Evolutionary conservation across 1,284 basidiomycete genomes (phyloP).

Genomic region (Jaminaea rosea): DNA sequence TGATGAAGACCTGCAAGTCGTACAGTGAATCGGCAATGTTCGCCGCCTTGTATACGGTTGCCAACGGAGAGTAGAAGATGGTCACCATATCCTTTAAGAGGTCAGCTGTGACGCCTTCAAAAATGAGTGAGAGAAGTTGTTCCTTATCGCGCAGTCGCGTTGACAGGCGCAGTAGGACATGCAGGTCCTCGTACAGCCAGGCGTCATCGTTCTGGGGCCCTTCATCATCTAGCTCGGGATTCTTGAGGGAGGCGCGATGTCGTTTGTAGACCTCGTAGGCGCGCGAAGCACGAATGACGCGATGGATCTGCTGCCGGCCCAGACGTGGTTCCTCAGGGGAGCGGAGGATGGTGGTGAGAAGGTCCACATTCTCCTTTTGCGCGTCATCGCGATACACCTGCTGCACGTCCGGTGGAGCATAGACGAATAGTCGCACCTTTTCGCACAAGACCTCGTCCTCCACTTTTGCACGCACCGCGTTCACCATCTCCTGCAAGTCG

Average conservation of each 20-base stretch:
- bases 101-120: slow-evolving; percentile 91
- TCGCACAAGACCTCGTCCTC: slow-evolving; percentile 78
- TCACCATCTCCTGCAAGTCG: slow-evolving; percentile 72
- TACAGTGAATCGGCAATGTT: slow-evolving; percentile 88
- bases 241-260: slow-evolving; percentile 22
- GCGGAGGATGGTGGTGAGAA: slow-evolving; percentile 74
- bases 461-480: slow-evolving; percentile 74
- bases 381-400: slow-evolving; percentile 49
- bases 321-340: slow-evolving; percentile 63
- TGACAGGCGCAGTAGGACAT: slow-evolving; percentile 36
- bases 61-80: slow-evolving; percentile 96
- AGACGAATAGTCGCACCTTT: slow-evolving; percentile 76
- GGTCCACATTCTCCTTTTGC: slow-evolving; percentile 63
- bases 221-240: slow-evolving; percentile 56
- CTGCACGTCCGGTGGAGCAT: slow-evolving; percentile 79
- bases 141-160: slow-evolving; percentile 73
- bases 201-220: slow-evolving; percentile 44
- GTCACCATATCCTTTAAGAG: slow-evolving; percentile 97
- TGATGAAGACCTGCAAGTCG: slow-evolving; percentile 88
- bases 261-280: slow-evolving; percentile 42
- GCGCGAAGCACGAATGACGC: slow-evolving; percentile 34
- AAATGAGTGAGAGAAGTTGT: slow-evolving; percentile 83
- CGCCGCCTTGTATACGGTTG: slow-evolving; percentile 93
- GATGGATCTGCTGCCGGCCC: slow-evolving; percentile 27
- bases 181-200: slow-evolving; percentile 46